Conservation (phyloP, 2,329 filamentous ascomycete genomes). For the Ophiobolus disseminans region DNA sequence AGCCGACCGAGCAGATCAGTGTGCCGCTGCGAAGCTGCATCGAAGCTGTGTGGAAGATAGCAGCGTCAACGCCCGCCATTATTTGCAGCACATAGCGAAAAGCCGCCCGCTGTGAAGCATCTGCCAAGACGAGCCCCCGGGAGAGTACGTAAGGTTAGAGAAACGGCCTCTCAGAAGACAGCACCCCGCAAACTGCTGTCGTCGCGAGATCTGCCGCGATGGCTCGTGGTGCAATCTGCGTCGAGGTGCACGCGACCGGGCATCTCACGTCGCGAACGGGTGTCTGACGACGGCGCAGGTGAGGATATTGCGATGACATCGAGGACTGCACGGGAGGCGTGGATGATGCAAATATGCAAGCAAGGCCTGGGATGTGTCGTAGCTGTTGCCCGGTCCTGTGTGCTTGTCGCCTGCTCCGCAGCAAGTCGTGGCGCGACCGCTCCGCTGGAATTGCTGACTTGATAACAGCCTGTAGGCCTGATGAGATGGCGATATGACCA, state of each 20-base stretch:
- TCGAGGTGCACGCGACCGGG: conserved; percentile 26
- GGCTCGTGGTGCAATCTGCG: conserved; percentile 25
- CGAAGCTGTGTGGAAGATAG: conserved; percentile 46
- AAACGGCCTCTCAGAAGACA: conserved; percentile 15
- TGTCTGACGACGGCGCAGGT: conserved; percentile 20
- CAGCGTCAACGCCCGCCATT: conserved; percentile 34
- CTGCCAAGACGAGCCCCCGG: conserved; percentile 21
- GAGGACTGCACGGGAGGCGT: conserved; percentile 26
- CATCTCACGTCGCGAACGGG: conserved; percentile 16
- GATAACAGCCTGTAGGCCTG: conserved; percentile 43
- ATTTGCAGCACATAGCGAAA: conserved; percentile 23
- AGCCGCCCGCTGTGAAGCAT: conserved; percentile 36
- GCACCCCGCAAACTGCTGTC: conserved; percentile 26
- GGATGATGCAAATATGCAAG: conserved; percentile 31
- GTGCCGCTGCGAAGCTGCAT: conserved; percentile 40
- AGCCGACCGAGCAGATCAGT: conserved; percentile 44
- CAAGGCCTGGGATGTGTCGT: conserved; percentile 18
- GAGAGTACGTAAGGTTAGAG: conserved; percentile 17
- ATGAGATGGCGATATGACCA: conserved; percentile 46
- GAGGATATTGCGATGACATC: conserved; percentile 38
- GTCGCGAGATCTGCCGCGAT: conserved; percentile 22
- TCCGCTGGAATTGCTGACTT: conserved; percentile 30
- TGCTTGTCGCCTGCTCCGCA: conserved; percentile 17
- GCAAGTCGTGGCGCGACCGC: conserved; percentile 38
- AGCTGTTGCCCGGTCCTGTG: conserved; percentile 21